A percentile compares a stretch with the other conserved stretches of the same genome.
These are phyloP conservation scores for Macrophomina tecta DNA, from an alignment of 2,329 filamentous ascomycete genomes.

Conservation along the genomic window DNA sequence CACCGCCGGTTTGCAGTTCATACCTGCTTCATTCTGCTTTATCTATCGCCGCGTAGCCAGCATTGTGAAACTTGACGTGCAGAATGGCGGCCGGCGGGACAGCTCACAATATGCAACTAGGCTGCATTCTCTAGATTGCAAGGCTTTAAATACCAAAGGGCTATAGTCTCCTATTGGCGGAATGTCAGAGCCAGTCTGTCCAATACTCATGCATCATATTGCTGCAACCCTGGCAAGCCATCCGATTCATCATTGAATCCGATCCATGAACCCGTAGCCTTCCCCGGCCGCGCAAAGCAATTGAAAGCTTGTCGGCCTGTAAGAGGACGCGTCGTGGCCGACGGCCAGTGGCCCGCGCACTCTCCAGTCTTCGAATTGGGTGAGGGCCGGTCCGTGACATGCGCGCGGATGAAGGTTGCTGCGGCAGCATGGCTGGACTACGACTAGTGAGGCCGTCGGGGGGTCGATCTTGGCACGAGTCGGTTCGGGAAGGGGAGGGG, in stretches of 20 bases:
- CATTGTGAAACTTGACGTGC: conserved; percentile 17
- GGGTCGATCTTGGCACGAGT: conserved; percentile 14
- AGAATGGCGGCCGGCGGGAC: not conserved
- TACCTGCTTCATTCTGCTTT: not conserved
- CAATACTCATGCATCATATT: not conserved
- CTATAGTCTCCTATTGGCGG: not conserved
- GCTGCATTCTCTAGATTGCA: not conserved
- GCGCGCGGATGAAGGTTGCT: not conserved
- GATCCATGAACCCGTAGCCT: conserved; percentile 2
- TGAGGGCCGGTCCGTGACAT: conserved; percentile 12
- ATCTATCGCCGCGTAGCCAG: not conserved
- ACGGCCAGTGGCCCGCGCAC: conserved; percentile 15
- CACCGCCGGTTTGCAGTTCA: conserved; percentile 5
- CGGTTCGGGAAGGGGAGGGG: not conserved
- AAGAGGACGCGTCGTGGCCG: conserved; percentile 15
- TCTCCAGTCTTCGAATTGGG: conserved; percentile 13
- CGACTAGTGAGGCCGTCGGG: conserved; percentile 9
- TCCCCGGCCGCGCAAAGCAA: not conserved
- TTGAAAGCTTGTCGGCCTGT: not conserved
- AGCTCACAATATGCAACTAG: conserved; percentile 10
- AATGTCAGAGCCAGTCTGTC: not conserved
- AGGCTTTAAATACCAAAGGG: not conserved
- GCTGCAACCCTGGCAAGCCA: not conserved
- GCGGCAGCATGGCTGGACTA: conserved; percentile 9
- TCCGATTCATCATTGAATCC: conserved; percentile 13